Evolutionary conservation across 345 rosid genomes (phyloP).

Genomic region (Syzygium grande): DNA sequence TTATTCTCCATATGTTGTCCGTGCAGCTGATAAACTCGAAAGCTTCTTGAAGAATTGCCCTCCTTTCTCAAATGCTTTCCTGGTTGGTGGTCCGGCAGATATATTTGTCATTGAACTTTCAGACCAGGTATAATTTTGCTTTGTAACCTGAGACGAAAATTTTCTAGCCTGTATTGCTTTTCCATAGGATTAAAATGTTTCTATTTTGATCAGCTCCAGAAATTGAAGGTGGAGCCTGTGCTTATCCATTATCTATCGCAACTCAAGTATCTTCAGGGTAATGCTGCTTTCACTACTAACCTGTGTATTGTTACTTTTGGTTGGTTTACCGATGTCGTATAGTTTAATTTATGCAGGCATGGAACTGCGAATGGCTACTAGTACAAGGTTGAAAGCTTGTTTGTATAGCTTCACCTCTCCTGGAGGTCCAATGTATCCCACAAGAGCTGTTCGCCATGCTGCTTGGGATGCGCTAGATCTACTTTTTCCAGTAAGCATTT

Average conservation of each 20-base stretch:
- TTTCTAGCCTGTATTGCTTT: neutral
- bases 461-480: conserved; percentile 95
- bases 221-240: conserved; percentile 96
- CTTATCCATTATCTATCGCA: conserved; percentile 82
- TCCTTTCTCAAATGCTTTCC: conserved; percentile 72
- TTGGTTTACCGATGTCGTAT: neutral
- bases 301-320: neutral
- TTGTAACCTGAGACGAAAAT: neutral
- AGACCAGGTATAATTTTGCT: conserved; percentile 60
- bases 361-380: conserved; percentile 94
- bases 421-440: conserved; percentile 98
- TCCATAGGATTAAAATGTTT: neutral
- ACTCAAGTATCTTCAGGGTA: conserved; percentile 82
- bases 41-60: conserved; percentile 73
- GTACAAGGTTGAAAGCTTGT: conserved; percentile 89
- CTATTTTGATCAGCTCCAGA: conserved; percentile 59
- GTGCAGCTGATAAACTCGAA: conserved; percentile 71
- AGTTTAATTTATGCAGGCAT: conserved; percentile 40
- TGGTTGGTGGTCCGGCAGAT: conserved; percentile 84
- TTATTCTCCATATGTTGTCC: conserved; percentile 6
- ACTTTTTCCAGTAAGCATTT: conserved; percentile 82
- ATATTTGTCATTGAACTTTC: conserved; percentile 88
- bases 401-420: conserved; percentile 96
- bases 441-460: conserved; percentile 98
- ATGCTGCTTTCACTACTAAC: neutral